phyloP scores from a whole-genome alignment of 2,329 filamentous ascomycete genomes.

The Herpotrichia juniperi region DNA sequence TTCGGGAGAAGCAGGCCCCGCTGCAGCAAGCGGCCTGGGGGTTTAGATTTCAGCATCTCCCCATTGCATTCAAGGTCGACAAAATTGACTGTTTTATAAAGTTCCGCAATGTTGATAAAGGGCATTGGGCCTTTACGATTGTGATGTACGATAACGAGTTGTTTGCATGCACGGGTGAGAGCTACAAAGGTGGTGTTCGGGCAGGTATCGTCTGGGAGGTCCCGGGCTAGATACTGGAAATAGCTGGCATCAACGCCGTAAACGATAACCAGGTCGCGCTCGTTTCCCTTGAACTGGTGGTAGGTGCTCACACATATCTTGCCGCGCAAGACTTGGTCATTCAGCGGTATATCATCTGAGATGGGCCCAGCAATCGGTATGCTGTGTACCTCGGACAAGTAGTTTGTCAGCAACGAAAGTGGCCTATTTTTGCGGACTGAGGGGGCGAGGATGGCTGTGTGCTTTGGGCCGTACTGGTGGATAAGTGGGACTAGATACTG shows the following conservation, averaged over 20 bases:
- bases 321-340: constrained; percentile 12
- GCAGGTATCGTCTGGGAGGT: constrained; percentile 12
- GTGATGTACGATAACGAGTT: constrained; percentile 11
- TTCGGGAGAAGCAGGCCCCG: constrained; percentile 6
- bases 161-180: constrained; percentile 12
- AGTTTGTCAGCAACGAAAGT: constrained; percentile 8
- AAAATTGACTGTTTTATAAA: constrained; percentile 6
- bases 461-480: constrained; percentile 8
- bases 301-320: constrained; percentile 16
- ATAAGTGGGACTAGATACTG: constrained; percentile 13
- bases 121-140: constrained; percentile 4
- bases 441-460: constrained; percentile 12
- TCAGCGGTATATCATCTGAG: constrained; percentile 12
- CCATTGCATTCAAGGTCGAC: not conserved
- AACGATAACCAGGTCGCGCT: constrained; percentile 17
- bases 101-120: constrained; percentile 6
- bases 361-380: constrained; percentile 11
- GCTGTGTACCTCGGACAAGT: constrained; percentile 6
- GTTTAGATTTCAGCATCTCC: not conserved
- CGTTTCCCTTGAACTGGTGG: constrained; percentile 18
- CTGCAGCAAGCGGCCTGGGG: constrained; percentile 4
- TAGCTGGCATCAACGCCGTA: constrained; percentile 12
- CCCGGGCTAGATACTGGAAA: constrained; percentile 6
- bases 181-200: constrained; percentile 14
- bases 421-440: constrained; percentile 4